Percentiles rank a stretch among this genome's conserved stretches.
These are phyloP conservation scores for Fusarium bactridioides DNA, from an alignment of 2,329 filamentous ascomycete genomes.

Conservation along the genomic window DNA sequence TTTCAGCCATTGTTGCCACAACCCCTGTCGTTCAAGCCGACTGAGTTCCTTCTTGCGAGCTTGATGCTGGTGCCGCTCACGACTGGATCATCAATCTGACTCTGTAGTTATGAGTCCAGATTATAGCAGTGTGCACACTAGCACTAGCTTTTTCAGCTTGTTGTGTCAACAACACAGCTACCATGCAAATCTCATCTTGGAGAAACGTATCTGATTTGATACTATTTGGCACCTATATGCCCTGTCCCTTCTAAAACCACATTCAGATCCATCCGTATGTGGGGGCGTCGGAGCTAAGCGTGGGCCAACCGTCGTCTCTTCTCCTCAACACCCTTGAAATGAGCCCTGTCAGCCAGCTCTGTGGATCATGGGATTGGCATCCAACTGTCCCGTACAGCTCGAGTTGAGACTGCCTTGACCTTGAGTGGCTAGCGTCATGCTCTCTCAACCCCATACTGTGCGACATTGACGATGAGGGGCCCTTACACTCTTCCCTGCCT, in stretches of 20 bases:
- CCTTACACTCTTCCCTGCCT: slow-evolving; percentile 20
- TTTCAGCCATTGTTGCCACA: slow-evolving; percentile 34
- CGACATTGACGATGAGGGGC: slow-evolving; percentile 31
- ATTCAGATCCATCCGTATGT: slow-evolving; percentile 30
- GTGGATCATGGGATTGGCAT: slow-evolving; percentile 40
- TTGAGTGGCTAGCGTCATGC: slow-evolving; percentile 36
- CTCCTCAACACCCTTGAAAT: slow-evolving; percentile 32
- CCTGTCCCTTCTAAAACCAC: slow-evolving; percentile 21
- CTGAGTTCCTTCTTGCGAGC: slow-evolving; percentile 15
- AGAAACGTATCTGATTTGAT: slow-evolving; percentile 24
- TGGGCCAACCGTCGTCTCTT: slow-evolving; percentile 30
- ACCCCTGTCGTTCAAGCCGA: slow-evolving; percentile 24
- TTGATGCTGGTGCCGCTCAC: slow-evolving; percentile 3
- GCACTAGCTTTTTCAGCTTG: not conserved
- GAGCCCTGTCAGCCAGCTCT: slow-evolving; percentile 37
- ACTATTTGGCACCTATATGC: slow-evolving; percentile 2
- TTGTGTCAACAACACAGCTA: not conserved
- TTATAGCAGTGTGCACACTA: not conserved
- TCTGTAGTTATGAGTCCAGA: not conserved
- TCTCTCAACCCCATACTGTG: slow-evolving; percentile 36
- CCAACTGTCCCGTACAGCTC: slow-evolving; percentile 18
- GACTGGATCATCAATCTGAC: not conserved
- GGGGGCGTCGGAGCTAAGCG: slow-evolving; percentile 35
- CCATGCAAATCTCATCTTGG: slow-evolving; percentile 13
- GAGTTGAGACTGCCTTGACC: slow-evolving; percentile 37